Evolutionary conservation across 805 yeast species (phyloP).

Genomic region (Metschnikowia similis): DNA sequence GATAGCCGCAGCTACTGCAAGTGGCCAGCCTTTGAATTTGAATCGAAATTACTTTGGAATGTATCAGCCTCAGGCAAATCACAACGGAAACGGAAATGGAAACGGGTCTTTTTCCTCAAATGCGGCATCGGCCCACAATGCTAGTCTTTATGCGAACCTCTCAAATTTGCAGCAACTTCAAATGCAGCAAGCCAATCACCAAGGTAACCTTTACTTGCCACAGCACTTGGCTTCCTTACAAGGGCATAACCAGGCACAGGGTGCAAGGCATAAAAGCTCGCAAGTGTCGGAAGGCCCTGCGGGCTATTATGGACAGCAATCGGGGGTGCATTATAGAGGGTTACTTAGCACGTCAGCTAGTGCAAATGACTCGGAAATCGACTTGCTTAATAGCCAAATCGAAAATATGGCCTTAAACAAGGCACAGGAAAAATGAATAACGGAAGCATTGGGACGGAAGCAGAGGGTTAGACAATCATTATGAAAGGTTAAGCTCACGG

Average conservation of each 20-base stretch:
- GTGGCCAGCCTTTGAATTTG: conserved; percentile 42
- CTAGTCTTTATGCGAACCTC: conserved; percentile 16
- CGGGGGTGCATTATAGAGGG: background rate
- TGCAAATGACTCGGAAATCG: background rate
- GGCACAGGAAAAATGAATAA: conserved; percentile 1
- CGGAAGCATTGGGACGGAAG: conserved; percentile 3
- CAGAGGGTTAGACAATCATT: background rate
- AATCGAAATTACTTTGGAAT: conserved; percentile 27
- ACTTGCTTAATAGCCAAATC: conserved; percentile 1
- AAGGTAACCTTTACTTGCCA: conserved; percentile 14
- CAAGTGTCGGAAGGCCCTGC: conserved; percentile 7
- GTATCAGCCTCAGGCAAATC: conserved; percentile 35
- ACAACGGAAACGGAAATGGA: conserved; percentile 8
- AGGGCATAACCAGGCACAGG: conserved; percentile 6
- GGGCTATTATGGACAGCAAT: conserved; percentile 9
- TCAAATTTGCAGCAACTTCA: conserved; percentile 19
- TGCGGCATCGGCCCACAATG: conserved; percentile 12
- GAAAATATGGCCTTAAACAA: conserved; percentile 1
- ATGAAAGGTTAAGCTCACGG: conserved; percentile 1
- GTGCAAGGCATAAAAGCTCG: conserved; percentile 13
- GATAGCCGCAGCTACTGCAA: conserved; percentile 45
- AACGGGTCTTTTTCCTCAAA: conserved; percentile 4
- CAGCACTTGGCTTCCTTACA: conserved; percentile 23
- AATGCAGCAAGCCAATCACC: conserved; percentile 18
- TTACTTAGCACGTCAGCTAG: background rate